A percentile compares a stretch with the other conserved stretches of the same genome.
These are phyloP conservation scores for Penicillium desertorum DNA, from an alignment of 495 filamentous ascomycete species.

Conservation along the genomic window DNA sequence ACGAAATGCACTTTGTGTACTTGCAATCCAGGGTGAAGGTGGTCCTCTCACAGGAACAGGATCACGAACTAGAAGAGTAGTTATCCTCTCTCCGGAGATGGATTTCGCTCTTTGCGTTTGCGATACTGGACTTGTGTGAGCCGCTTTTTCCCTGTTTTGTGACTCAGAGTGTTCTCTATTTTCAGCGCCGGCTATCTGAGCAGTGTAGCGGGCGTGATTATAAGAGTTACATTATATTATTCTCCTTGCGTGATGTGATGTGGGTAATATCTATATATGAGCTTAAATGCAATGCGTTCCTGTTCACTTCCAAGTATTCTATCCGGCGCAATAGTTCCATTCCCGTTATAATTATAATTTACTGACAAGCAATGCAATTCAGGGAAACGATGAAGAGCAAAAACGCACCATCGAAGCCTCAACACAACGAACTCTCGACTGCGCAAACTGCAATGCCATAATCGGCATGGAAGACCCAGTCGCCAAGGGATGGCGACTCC, in stretches of 20 bases:
- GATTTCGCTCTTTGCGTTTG: slow-evolving; percentile 53
- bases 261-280: slow-evolving; percentile 6
- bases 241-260: neutral
- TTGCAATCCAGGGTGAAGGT: neutral
- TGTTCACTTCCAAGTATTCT: neutral
- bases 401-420: slow-evolving; percentile 1
- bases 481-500: slow-evolving; percentile 46
- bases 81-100: slow-evolving; percentile 44
- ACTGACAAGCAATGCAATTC: slow-evolving; percentile 21
- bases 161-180: slow-evolving; percentile 26
- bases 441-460: slow-evolving; percentile 39
- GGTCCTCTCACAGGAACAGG: slow-evolving; percentile 16
- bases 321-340: neutral
- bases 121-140: slow-evolving; percentile 14
- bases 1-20: slow-evolving; percentile 31
- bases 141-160: slow-evolving; percentile 16
- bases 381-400: slow-evolving; percentile 25
- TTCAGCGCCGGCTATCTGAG: slow-evolving; percentile 34
- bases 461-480: slow-evolving; percentile 47
- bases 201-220: slow-evolving; percentile 50
- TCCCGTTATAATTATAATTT: slow-evolving; percentile 1
- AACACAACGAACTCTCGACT: slow-evolving; percentile 32
- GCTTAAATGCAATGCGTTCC: slow-evolving; percentile 5
- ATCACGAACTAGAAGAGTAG: slow-evolving; percentile 24
- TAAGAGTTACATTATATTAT: slow-evolving; percentile 56